A percentile compares a stretch with the other conserved stretches of the same genome.
Conservation (phyloP, 768 basidiomycete species). For the Russula abietina region DNA sequence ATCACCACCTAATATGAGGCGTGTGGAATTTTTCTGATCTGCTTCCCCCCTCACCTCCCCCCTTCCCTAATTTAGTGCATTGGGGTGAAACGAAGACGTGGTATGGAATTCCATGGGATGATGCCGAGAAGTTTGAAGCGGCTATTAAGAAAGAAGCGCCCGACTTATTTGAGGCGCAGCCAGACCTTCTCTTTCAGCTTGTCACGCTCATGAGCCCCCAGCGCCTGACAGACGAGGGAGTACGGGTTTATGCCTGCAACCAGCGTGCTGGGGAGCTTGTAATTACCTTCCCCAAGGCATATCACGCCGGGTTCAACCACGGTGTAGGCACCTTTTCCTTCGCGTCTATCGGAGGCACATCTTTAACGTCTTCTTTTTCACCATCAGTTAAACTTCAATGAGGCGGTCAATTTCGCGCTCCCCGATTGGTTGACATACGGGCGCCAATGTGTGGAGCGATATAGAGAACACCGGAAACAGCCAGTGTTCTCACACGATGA, state of each 20-base stretch:
- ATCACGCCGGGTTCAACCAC: slow-evolving; percentile 98
- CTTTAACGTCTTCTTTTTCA: slow-evolving; percentile 13
- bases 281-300: slow-evolving; percentile 95
- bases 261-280: slow-evolving; percentile 98
- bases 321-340: slow-evolving; percentile 54
- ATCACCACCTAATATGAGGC: not conserved
- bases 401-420: slow-evolving; percentile 96
- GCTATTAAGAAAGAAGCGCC: slow-evolving; percentile 94
- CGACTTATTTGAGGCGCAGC: slow-evolving; percentile 96
- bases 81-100: slow-evolving; percentile 99
- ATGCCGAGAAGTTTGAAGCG: slow-evolving; percentile 93
- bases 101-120: slow-evolving; percentile 96
- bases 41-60: not conserved
- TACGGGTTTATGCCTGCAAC: slow-evolving; percentile 89
- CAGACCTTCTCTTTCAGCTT: slow-evolving; percentile 93
- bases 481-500: slow-evolving; percentile 99
- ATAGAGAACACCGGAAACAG: slow-evolving; percentile 83
- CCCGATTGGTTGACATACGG: slow-evolving; percentile 92
- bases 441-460: slow-evolving; percentile 81
- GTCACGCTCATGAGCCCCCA: slow-evolving; percentile 97
- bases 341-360: slow-evolving; percentile 13
- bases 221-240: slow-evolving; percentile 78
- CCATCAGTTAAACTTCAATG: slow-evolving; percentile 89
- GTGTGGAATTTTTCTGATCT: slow-evolving; percentile 9
- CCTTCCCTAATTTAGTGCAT: slow-evolving; percentile 57